These are phyloP conservation scores for Dendrobium officinale DNA, from an alignment of 106 monocot genomes.

Conservation along the genomic window DNA sequence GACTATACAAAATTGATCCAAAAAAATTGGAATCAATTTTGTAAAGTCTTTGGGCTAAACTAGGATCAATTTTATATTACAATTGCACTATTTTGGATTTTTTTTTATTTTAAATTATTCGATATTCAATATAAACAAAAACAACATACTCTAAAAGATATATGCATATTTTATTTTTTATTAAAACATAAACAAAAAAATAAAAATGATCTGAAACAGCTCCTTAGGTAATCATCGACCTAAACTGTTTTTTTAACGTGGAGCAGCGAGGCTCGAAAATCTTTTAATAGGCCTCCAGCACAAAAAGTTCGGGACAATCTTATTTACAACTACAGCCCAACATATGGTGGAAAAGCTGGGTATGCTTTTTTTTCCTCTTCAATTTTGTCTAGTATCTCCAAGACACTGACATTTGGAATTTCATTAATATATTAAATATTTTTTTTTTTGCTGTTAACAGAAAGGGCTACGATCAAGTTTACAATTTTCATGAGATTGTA, in stretches of 20 bases:
- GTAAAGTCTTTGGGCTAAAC: too few relatives aligned
- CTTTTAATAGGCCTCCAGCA: slow-evolving; percentile 22
- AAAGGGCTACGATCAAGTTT: slow-evolving; percentile 41
- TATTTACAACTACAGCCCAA: slow-evolving; percentile 48
- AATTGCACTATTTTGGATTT: too few relatives aligned
- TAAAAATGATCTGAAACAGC: too few relatives aligned
- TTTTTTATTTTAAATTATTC: too few relatives aligned
- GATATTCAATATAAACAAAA: too few relatives aligned
- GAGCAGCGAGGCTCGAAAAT: slow-evolving; percentile 39
- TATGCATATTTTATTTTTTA: too few relatives aligned
- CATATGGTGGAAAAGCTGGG: slow-evolving; percentile 41
- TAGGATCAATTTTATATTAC: too few relatives aligned
- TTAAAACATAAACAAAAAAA: too few relatives aligned
- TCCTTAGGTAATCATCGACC: background rate
- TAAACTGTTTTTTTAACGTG: background rate
- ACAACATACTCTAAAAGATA: too few relatives aligned
- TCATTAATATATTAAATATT: background rate
- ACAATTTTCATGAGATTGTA: slow-evolving; percentile 17
- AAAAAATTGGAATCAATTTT: too few relatives aligned
- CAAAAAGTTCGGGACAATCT: slow-evolving; percentile 29
- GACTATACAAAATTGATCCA: too few relatives aligned
- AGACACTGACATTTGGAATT: background rate
- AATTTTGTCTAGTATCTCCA: background rate
- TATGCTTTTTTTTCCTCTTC: slow-evolving; percentile 1
- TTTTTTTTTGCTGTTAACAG: slow-evolving; percentile 10